phyloP scores from a whole-genome alignment of 768 basidiomycete genomes.

The Russula abietina region DNA sequence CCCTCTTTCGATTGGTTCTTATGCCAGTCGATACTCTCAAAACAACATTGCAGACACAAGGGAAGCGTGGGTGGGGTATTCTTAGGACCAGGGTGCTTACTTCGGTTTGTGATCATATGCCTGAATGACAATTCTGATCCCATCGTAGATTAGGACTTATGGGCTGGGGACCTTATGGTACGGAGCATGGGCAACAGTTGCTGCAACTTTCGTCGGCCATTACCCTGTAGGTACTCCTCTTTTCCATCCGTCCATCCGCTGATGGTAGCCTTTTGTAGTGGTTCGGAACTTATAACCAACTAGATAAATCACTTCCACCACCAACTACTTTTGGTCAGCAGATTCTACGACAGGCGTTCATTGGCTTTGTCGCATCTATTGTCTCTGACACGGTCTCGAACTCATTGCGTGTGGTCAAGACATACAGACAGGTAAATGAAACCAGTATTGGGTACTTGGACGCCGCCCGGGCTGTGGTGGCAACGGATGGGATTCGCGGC shows the following conservation, averaged over 20 bases:
- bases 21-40: slow-evolving; percentile 93
- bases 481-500: slow-evolving; percentile 67
- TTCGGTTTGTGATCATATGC: not conserved
- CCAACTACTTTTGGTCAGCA: slow-evolving; percentile 49
- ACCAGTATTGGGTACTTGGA: slow-evolving; percentile 71
- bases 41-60: slow-evolving; percentile 93
- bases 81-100: slow-evolving; percentile 55
- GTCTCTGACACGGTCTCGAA: slow-evolving; percentile 84
- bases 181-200: slow-evolving; percentile 86
- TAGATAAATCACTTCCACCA: slow-evolving; percentile 55
- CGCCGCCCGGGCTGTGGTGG: slow-evolving; percentile 72
- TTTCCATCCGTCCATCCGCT: not conserved
- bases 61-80: slow-evolving; percentile 59
- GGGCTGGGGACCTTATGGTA: slow-evolving; percentile 82
- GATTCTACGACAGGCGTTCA: slow-evolving; percentile 77
- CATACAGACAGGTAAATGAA: slow-evolving; percentile 88
- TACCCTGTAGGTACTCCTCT: slow-evolving; percentile 58
- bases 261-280: slow-evolving; percentile 40
- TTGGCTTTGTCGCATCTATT: slow-evolving; percentile 84
- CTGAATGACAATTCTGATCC: not conserved
- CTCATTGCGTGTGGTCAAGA: slow-evolving; percentile 89
- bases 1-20: slow-evolving; percentile 82
- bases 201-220: slow-evolving; percentile 89
- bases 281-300: slow-evolving; percentile 83
- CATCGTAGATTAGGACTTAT: slow-evolving; percentile 55